Evolutionary conservation across 176 grass and related monocot species (phyloP).

Genomic region (Saccharum officinarum): DNA sequence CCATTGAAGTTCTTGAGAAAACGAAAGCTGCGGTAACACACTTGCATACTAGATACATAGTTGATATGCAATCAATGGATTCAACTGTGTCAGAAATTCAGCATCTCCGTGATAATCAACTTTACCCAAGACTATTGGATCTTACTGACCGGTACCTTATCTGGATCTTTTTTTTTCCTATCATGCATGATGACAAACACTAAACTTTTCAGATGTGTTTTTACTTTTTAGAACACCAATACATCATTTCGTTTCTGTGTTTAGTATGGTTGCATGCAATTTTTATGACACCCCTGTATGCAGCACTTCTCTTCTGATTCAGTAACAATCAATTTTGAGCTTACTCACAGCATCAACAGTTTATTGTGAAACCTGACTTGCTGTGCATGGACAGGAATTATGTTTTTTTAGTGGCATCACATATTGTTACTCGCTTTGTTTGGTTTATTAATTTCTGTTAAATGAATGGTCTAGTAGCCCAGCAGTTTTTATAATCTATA

Average conservation of each 20-base stretch:
- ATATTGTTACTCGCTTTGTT: neutral
- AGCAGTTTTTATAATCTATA: conserved; percentile 22
- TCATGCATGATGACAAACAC: neutral
- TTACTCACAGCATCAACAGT: neutral
- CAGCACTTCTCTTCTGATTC: neutral
- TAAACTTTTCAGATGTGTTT: neutral
- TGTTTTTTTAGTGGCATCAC: neutral
- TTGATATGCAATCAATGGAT: conserved; percentile 99
- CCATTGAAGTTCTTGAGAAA: conserved; percentile 82
- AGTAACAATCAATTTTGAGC: neutral
- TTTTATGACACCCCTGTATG: neutral
- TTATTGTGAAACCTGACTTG: neutral
- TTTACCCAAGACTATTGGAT: conserved; percentile 75
- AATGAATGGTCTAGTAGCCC: neutral
- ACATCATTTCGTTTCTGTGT: neutral
- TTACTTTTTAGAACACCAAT: conserved; percentile 27
- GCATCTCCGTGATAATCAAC: conserved; percentile 84
- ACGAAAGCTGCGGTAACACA: conserved; percentile 98
- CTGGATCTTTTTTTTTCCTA: neutral
- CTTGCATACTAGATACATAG: conserved; percentile 91
- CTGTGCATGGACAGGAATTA: neutral
- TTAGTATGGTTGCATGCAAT: neutral
- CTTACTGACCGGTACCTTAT: conserved; percentile 77
- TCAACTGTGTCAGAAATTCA: conserved; percentile 95
- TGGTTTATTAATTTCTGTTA: neutral